Conservation (phyloP, 1,139 yeast species). For the Yamadazyma blattariae region DNA sequence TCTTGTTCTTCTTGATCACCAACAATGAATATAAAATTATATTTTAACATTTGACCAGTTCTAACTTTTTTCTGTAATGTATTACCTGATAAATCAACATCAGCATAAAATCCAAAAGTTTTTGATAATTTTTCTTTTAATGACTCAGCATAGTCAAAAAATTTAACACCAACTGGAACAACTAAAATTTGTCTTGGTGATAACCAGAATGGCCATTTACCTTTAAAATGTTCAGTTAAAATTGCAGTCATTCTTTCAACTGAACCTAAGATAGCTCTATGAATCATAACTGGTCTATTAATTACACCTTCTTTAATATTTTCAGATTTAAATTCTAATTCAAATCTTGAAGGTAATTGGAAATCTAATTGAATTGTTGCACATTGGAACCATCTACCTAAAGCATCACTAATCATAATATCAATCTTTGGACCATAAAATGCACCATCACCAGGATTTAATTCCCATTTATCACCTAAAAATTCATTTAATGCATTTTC, state of each 20-base stretch:
- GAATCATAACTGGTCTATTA: conserved; percentile 92
- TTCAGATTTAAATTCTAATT: conserved; percentile 79
- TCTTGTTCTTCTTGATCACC: conserved; percentile 88
- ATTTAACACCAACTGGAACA: conserved; percentile 94
- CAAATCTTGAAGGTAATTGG: conserved; percentile 92
- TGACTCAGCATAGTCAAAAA: conserved; percentile 80
- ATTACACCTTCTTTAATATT: conserved; percentile 41
- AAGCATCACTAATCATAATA: conserved; percentile 86
- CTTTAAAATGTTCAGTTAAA: conserved; percentile 94
- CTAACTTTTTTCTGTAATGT: conserved; percentile 96
- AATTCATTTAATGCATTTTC: conserved; percentile 66
- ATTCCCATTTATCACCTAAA: conserved; percentile 78
- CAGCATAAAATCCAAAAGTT: conserved; percentile 77
- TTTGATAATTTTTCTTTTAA: conserved; percentile 65
- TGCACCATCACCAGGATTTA: conserved; percentile 97
- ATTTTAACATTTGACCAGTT: conserved; percentile 88
- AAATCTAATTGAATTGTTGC: conserved; percentile 97
- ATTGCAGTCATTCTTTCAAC: conserved; percentile 98
- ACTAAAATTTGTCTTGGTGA: conserved; percentile 95
- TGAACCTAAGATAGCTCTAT: conserved; percentile 96
- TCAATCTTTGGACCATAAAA: conserved; percentile 99
- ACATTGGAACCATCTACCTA: conserved; percentile 94
- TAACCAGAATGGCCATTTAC: conserved; percentile 99
- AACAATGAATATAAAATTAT: conserved; percentile 91
- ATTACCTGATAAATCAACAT: conserved; percentile 89